Base-by-base conservation (phyloP, 129 eudicot genomes). In the Silybum marianum region DNA sequence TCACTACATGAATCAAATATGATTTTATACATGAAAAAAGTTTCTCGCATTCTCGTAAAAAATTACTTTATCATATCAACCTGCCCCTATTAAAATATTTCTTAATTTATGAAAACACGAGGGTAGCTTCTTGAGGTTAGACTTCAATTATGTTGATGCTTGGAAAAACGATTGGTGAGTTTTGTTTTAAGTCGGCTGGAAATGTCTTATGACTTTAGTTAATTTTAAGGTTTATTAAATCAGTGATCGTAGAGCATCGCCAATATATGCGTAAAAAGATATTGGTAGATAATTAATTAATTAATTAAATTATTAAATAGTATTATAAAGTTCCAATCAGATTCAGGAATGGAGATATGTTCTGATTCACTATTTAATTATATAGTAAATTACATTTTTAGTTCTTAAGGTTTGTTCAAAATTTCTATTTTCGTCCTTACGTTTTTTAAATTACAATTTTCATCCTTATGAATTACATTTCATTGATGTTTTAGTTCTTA, bases 271-370 rank as follows among this genome's bases (percentile, higher is more conserved):
- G 3, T 58, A 18, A 58, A 18, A 58, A 58, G 24, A 58, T 58
- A 58, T 58, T 58, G 23, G 10, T 58, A 58, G 66, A 58, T 58
- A 13, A 48, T 48, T 48, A 48, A 13, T 48, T 46, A 13, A 16
- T n/a, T 51, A 51, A 54, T 54, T 4, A 18, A 12, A 46, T 48
- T 48, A 48, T 13, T 48, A 48, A 13, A 12, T 14, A 48, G n/a
- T n/a, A 69, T 54, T 44, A 62, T 77, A 83, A 62, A 60, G 74
- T 42, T 63, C 82, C 78, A 71, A 77, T 83, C 46, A 79, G 74
- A 28, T 77, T 71, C 51, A 60, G 68, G 82, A n/a, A 83, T 77
- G 72, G 78, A 77, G 81, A 71, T 77, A 83, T 77, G 28, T 83
- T 71, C 86, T 38, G 36, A 54, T 54, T 48, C 69, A 54, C 81